These are phyloP conservation scores for Phaeosphaeria sp. DNA, from an alignment of 2,329 filamentous ascomycete genomes.

Conservation along the genomic window DNA sequence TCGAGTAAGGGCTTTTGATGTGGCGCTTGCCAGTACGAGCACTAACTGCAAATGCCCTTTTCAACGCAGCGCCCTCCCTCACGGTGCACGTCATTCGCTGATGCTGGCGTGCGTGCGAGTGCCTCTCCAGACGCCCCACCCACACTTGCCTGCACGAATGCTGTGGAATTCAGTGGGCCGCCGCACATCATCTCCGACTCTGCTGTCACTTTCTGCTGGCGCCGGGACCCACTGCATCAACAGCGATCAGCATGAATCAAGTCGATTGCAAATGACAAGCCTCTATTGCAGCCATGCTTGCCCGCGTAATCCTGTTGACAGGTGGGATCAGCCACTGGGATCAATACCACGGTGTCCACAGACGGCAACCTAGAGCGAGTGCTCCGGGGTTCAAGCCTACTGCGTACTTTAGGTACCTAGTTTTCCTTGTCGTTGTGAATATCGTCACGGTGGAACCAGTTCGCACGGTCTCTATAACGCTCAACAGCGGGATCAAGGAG, in stretches of 20 bases:
- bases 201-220: conserved; percentile 22
- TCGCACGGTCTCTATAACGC: conserved; percentile 25
- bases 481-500: conserved; percentile 27
- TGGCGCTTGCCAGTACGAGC: conserved; percentile 28
- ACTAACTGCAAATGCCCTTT: conserved; percentile 29
- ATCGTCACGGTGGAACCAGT: conserved; percentile 24
- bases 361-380: conserved; percentile 28
- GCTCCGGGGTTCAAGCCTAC: conserved; percentile 14
- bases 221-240: conserved; percentile 35
- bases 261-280: conserved; percentile 17
- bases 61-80: conserved; percentile 14
- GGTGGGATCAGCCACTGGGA: conserved; percentile 42
- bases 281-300: conserved; percentile 18
- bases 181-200: conserved; percentile 25
- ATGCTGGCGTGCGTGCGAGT: conserved; percentile 14
- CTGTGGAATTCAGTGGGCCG: conserved; percentile 17
- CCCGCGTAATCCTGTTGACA: conserved; percentile 29
- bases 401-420: conserved; percentile 18
- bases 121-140: conserved; percentile 25
- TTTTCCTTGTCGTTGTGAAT: conserved; percentile 15
- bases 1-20: conserved; percentile 32
- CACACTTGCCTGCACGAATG: conserved; percentile 25
- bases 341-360: conserved; percentile 26
- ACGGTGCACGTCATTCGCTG: conserved; percentile 23
- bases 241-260: conserved; percentile 36